phyloP scores from a whole-genome alignment of 129 eudicot species.

The Chrysanthemum lavandulifolium region DNA sequence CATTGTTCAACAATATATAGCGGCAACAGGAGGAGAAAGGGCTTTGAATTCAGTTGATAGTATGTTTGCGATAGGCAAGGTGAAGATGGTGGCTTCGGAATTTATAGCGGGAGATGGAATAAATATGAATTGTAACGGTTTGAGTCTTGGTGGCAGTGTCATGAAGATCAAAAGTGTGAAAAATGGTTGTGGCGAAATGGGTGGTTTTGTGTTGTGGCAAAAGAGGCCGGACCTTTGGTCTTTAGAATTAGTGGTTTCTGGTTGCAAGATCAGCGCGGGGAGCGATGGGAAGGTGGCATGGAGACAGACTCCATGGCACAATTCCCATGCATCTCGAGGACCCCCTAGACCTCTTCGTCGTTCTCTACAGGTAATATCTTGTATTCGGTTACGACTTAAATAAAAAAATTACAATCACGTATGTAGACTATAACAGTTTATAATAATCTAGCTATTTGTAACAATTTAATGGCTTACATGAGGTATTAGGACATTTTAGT shows the following conservation, averaged over 20 bases:
- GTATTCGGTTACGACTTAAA: background rate
- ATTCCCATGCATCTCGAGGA: slow-evolving; percentile 91
- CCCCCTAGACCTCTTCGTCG: slow-evolving; percentile 96
- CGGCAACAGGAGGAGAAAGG: slow-evolving; percentile 76
- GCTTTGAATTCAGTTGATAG: slow-evolving; percentile 67
- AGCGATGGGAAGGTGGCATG: slow-evolving; percentile 96
- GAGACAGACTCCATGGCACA: slow-evolving; percentile 96
- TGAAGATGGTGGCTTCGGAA: slow-evolving; percentile 85
- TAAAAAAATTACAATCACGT: no score
- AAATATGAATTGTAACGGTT: slow-evolving; percentile 28
- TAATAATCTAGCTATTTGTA: no score
- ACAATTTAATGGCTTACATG: no score
- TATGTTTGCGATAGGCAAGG: slow-evolving; percentile 87
- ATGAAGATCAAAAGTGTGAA: slow-evolving; percentile 57
- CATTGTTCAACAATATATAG: slow-evolving; percentile 79
- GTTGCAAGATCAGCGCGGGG: slow-evolving; percentile 86
- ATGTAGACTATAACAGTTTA: no score
- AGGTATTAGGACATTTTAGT: no score
- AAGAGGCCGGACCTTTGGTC: slow-evolving; percentile 87
- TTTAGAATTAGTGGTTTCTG: slow-evolving; percentile 80
- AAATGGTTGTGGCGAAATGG: slow-evolving; percentile 63
- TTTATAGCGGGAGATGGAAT: slow-evolving; percentile 60
- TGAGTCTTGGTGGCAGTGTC: slow-evolving; percentile 34
- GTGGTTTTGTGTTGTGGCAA: slow-evolving; percentile 96
- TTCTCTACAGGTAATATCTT: slow-evolving; percentile 62